Conservation (phyloP, 1,284 basidiomycete species). For the Puccinia novopanici region DNA sequence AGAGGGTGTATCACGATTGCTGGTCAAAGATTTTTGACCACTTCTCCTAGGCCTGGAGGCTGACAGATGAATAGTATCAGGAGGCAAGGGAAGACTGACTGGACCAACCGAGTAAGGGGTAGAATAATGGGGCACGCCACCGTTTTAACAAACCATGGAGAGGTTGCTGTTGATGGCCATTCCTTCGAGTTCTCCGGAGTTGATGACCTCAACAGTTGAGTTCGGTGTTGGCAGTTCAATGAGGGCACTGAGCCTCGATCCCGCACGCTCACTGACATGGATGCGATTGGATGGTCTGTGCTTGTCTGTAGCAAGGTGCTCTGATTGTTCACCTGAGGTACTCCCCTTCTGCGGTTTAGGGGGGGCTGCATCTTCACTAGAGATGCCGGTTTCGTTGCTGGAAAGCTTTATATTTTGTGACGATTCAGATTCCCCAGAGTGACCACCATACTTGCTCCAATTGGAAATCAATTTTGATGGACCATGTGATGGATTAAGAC, state of each 20-base stretch:
- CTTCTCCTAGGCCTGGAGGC: conserved; percentile 40
- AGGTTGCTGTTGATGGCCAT: conserved; percentile 22
- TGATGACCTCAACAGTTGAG: conserved; percentile 22
- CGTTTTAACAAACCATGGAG: conserved; percentile 30
- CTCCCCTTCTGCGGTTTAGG: not conserved
- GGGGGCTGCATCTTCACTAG: not conserved
- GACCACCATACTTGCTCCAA: not conserved
- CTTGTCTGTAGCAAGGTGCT: not conserved
- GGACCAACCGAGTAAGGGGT: conserved; percentile 42
- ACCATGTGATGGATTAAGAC: conserved; percentile 5
- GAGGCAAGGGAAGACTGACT: conserved; percentile 41
- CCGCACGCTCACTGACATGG: conserved; percentile 40
- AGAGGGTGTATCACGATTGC: conserved; percentile 13
- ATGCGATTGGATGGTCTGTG: conserved; percentile 27
- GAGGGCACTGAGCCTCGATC: conserved; percentile 35
- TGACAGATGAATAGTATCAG: conserved; percentile 43
- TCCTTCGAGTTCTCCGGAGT: conserved; percentile 25
- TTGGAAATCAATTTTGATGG: not conserved
- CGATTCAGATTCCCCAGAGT: conserved; percentile 5
- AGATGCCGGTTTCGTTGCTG: not conserved
- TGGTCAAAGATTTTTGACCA: conserved; percentile 25
- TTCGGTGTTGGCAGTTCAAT: conserved; percentile 46
- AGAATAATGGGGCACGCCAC: conserved; percentile 33
- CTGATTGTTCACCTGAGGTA: not conserved
- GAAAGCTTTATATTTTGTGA: conserved; percentile 7